Percentiles rank a stretch among this genome's conserved stretches.
phyloP scores from a whole-genome alignment of 495 filamentous ascomycete species.

The Lasiosphaeris hirsuta region DNA sequence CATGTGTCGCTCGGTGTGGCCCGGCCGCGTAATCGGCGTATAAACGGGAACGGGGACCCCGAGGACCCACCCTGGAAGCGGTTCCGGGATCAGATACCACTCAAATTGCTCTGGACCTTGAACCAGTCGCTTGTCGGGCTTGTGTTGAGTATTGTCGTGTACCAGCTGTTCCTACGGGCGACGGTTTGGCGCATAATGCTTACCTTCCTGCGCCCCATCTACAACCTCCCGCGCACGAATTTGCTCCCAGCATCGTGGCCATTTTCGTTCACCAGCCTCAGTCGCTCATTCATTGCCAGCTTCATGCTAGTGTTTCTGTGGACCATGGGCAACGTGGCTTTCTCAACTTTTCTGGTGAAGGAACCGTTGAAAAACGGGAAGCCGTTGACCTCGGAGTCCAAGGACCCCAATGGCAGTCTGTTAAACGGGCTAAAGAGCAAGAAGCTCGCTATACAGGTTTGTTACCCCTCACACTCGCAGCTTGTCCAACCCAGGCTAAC shows the following conservation, averaged over 20 bases:
- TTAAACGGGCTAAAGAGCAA: slow-evolving; percentile 77
- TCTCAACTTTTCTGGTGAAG: slow-evolving; percentile 71
- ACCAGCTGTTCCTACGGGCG: slow-evolving; percentile 60
- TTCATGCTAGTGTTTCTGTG: slow-evolving; percentile 66
- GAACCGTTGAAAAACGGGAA: slow-evolving; percentile 77
- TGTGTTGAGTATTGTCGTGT: slow-evolving; percentile 55
- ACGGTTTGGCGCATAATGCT: slow-evolving; percentile 65
- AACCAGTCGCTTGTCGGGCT: slow-evolving; percentile 42
- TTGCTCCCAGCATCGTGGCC: slow-evolving; percentile 57
- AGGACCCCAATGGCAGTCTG: slow-evolving; percentile 88
- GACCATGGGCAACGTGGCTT: slow-evolving; percentile 70
- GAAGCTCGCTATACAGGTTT: slow-evolving; percentile 59
- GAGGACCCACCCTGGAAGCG: slow-evolving; percentile 24
- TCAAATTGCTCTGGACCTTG: slow-evolving; percentile 29
- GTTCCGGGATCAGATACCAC: slow-evolving; percentile 32
- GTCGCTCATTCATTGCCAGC: slow-evolving; percentile 61
- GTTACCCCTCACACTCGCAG: slow-evolving; percentile 16
- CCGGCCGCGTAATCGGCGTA: slow-evolving; percentile 23
- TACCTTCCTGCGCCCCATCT: slow-evolving; percentile 65
- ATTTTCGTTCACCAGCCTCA: slow-evolving; percentile 53
- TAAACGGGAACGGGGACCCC: slow-evolving; percentile 26
- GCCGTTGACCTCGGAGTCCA: slow-evolving; percentile 78
- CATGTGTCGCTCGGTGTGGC: slow-evolving; percentile 52
- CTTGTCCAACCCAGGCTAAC: slow-evolving; percentile 18
- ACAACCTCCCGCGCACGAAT: slow-evolving; percentile 67